These are phyloP conservation scores for Psilocybe tampanensis DNA, from an alignment of 768 basidiomycete genomes.

Conservation along the genomic window DNA sequence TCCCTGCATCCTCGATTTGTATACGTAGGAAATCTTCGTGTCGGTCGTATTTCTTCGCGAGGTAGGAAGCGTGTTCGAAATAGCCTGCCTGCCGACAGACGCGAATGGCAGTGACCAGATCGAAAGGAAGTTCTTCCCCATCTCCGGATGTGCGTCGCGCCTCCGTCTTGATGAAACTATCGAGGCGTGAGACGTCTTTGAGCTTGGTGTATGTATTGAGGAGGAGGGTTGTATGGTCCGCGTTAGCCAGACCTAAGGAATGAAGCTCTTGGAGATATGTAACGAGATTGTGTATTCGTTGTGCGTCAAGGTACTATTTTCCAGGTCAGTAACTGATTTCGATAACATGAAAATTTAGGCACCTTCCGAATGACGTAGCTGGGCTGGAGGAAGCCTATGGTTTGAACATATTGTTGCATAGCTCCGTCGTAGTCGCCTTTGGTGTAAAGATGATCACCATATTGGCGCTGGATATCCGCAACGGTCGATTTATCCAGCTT, in stretches of 20 bases:
- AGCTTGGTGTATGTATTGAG: constrained; percentile 98
- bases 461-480: constrained; percentile 87
- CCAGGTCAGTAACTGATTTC: not conserved
- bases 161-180: constrained; percentile 91
- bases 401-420: constrained; percentile 90
- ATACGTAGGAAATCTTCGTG: constrained; percentile 95
- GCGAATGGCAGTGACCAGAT: constrained; percentile 94
- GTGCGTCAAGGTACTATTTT: constrained; percentile 89
- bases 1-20: constrained; percentile 89
- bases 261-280: constrained; percentile 97
- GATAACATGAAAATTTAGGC: not conserved
- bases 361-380: constrained; percentile 99
- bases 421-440: constrained; percentile 94
- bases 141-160: constrained; percentile 54
- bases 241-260: constrained; percentile 84
- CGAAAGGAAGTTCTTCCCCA: constrained; percentile 83
- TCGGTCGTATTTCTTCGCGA: constrained; percentile 88
- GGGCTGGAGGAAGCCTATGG: constrained; percentile 86
- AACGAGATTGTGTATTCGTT: constrained; percentile 92
- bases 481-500: constrained; percentile 71
- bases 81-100: constrained; percentile 97
- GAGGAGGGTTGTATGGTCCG: constrained; percentile 95
- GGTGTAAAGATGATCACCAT: constrained; percentile 88
- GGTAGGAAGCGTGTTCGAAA: constrained; percentile 91
- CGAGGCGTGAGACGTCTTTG: constrained; percentile 85